These are phyloP conservation scores for Solanum hybrid DNA, from an alignment of 305 asterid genomes.

Conservation along the genomic window DNA sequence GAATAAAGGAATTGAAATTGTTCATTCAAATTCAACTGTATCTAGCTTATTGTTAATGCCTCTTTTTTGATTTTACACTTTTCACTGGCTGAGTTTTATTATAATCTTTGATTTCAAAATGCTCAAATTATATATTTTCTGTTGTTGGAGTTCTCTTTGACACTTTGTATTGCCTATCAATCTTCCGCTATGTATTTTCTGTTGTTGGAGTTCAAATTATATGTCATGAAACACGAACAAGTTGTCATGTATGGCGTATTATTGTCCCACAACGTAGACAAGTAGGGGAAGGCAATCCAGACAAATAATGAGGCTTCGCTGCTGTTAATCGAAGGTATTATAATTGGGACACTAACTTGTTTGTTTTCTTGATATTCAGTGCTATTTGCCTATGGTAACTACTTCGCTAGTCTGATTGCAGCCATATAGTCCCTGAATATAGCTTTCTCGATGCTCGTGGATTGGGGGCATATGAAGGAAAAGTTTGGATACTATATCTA, in stretches of 20 bases:
- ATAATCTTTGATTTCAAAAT: neutral
- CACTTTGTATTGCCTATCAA: neutral
- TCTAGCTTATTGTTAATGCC: neutral
- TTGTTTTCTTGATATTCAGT: neutral
- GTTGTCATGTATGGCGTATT: too few relatives aligned
- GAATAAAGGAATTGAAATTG: neutral
- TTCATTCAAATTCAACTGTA: neutral
- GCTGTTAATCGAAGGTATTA: constrained; percentile 60
- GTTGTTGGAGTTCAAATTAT: too few relatives aligned
- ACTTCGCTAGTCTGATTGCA: constrained; percentile 15
- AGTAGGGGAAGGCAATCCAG: too few relatives aligned
- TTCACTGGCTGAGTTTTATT: too few relatives aligned
- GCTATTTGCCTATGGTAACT: neutral
- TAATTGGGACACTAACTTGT: neutral
- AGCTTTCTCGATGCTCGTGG: constrained; percentile 48
- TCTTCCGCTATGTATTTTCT: neutral
- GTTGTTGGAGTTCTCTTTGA: neutral
- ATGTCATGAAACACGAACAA: too few relatives aligned
- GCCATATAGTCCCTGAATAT: constrained; percentile 78
- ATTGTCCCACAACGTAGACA: too few relatives aligned
- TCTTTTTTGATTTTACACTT: neutral
- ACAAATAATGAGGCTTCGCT: constrained; percentile 21
- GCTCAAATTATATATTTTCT: neutral
- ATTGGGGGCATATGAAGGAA: constrained; percentile 44
- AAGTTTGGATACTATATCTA: constrained; percentile 48